A percentile compares a stretch with the other conserved stretches of the same genome.
phyloP scores from a whole-genome alignment of 2,329 filamentous ascomycete species.

The Dryadomyces quercivorus region DNA sequence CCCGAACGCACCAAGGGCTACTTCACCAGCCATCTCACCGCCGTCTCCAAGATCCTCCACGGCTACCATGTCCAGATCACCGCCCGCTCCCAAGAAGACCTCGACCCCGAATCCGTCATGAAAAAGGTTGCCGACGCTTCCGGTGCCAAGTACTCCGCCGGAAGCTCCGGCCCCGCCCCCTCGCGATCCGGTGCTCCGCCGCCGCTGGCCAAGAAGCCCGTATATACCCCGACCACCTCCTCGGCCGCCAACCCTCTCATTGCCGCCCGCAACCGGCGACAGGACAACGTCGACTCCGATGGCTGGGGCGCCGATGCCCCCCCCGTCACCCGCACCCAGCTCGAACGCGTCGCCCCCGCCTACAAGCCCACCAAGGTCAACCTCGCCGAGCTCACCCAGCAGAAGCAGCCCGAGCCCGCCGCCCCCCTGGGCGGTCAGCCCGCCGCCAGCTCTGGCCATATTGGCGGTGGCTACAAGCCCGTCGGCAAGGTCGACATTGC shows the following conservation, averaged over 20 bases:
- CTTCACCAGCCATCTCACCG: slow-evolving; percentile 86
- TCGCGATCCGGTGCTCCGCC: slow-evolving; percentile 29
- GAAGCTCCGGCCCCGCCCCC: slow-evolving; percentile 41
- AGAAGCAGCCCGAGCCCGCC: slow-evolving; percentile 49
- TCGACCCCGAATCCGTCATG: slow-evolving; percentile 77
- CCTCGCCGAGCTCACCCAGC: slow-evolving; percentile 70
- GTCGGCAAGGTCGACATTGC: slow-evolving; percentile 97
- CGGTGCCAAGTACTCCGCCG: slow-evolving; percentile 81
- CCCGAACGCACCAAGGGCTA: slow-evolving; percentile 98
- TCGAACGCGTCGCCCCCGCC: slow-evolving; percentile 84
- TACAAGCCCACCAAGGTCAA: slow-evolving; percentile 96
- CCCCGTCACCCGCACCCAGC: slow-evolving; percentile 70
- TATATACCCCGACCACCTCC: slow-evolving; percentile 65
- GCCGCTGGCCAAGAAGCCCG: slow-evolving; percentile 81
- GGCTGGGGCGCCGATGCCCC: slow-evolving; percentile 94
- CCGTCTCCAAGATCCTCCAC: slow-evolving; percentile 84
- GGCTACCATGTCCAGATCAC: slow-evolving; percentile 98
- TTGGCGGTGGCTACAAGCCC: slow-evolving; percentile 82
- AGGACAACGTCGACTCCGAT: slow-evolving; percentile 60
- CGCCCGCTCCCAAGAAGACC: slow-evolving; percentile 78
- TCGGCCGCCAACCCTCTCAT: slow-evolving; percentile 50
- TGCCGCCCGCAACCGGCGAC: slow-evolving; percentile 48
- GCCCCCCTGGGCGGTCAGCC: slow-evolving; percentile 30
- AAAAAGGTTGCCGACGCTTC: slow-evolving; percentile 92
- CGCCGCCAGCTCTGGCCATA: slow-evolving; percentile 48